Evolutionary conservation across 371 early-diverging fungal genomes (phyloP).

Genomic region (Mortierella sp.): DNA sequence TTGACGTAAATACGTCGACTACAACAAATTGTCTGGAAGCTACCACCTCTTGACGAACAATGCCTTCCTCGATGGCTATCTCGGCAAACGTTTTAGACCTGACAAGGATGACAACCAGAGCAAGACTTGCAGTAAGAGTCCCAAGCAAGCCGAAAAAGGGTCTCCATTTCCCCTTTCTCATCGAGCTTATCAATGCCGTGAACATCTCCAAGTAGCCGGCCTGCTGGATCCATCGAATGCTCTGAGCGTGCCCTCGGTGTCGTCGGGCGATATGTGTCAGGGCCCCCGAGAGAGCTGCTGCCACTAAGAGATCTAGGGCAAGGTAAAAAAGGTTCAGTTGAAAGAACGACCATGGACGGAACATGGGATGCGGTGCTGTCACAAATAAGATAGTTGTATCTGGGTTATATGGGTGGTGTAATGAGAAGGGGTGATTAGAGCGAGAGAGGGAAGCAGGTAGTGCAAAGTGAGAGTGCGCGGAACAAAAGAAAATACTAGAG

Average conservation of each 20-base stretch:
- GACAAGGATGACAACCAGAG: slow-evolving; percentile 7
- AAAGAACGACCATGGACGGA: slow-evolving; percentile 15
- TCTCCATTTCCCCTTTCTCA: not conserved
- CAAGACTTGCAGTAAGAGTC: not conserved
- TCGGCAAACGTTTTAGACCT: not conserved
- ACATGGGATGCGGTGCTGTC: slow-evolving; percentile 5
- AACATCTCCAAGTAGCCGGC: slow-evolving; percentile 15
- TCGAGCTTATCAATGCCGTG: not conserved
- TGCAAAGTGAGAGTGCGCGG: not conserved
- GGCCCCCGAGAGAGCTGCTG: not conserved
- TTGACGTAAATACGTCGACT: not conserved
- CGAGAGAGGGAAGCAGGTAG: not conserved
- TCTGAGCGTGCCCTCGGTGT: slow-evolving; percentile 4
- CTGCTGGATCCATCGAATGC: slow-evolving; percentile 24
- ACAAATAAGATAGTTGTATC: not conserved
- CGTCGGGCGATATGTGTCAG: slow-evolving; percentile 17
- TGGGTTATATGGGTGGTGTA: not conserved
- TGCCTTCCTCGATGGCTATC: not conserved
- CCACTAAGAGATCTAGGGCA: slow-evolving; percentile 11
- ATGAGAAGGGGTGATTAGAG: not conserved
- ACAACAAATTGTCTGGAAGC: slow-evolving; percentile 13
- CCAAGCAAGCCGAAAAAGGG: not conserved
- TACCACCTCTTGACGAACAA: slow-evolving; percentile 4
- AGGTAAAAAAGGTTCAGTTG: not conserved
- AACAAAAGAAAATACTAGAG: not conserved